Base-by-base conservation (phyloP, 2,329 filamentous ascomycete genomes). In the Celoporthe dispersa region DNA sequence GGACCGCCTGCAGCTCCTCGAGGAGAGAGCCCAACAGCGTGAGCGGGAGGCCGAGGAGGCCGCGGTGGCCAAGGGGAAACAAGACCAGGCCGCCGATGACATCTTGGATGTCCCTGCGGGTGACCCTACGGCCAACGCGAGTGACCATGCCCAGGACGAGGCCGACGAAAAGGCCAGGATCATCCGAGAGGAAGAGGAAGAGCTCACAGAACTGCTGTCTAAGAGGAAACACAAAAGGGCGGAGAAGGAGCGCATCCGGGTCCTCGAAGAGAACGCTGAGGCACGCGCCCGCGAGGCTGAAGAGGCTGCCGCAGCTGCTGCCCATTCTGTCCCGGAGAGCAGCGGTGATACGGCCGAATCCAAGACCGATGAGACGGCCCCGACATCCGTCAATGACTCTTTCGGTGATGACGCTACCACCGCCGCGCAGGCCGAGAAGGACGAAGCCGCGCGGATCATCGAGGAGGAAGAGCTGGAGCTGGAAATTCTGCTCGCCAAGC, bases 401-500 rank as follows among this genome's bases (percentile, higher is more conserved):
- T 41, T 44, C 35, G 60, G 37, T n/a, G 65, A 70, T 33, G 53
- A 37, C 11, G 19, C 37, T 11, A 44, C 59, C 12, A 61, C 37
- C 19, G 59, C 59, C 3, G 66, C 55, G 1, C 64, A 69, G 11
- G 68, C 66, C 7, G 70, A 72, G 6, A 57, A 63, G 22, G 68
- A 68, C 48, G 68, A 66, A 22, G 55, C 57, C 31, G 68, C 68
- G 22, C 65, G 41, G 19, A 53, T 70, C 16, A 66, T 68, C 48
- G 68, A 70, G 62, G 68, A 66, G 3, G 70, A 72, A 33, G 68
- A 72, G 39, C 33, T 53, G 9, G 70, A 72, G 35, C 39, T 72
- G 31, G 68, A 70, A 33, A 16, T 61, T 9, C 64, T 72, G 11
- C 67, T 70, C 44, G 66, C 66, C 37, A 70, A 66, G n/a, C 16